phyloP scores from a whole-genome alignment of 805 yeast genomes.

The Ogataea paradorogensis region DNA sequence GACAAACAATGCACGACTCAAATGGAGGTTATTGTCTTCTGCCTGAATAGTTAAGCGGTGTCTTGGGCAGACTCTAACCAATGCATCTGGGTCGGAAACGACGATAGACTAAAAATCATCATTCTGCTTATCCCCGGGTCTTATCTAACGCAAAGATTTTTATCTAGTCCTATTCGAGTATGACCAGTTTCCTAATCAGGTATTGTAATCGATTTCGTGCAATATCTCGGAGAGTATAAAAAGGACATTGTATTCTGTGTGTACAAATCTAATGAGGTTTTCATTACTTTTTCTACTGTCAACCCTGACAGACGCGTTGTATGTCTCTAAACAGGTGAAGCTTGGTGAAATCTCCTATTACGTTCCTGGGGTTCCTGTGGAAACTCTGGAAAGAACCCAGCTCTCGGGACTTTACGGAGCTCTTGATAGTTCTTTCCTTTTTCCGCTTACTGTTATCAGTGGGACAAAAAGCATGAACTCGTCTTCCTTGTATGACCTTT shows the following conservation, averaged over 20 bases:
- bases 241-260: no score
- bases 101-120: no score
- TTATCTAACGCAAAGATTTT: neutral
- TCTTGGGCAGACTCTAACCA: no score
- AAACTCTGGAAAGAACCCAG: conserved; percentile 1
- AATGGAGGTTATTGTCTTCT: no score
- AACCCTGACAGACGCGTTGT: conserved; percentile 1
- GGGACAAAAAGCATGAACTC: neutral
- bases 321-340: conserved; percentile 12
- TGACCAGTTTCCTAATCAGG: neutral
- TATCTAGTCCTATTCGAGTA: neutral
- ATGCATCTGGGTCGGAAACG: no score
- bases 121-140: no score
- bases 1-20: no score
- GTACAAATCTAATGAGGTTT: neutral
- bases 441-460: conserved; percentile 7
- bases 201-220: neutral
- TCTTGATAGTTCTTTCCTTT: conserved; percentile 7
- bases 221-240: neutral
- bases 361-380: conserved; percentile 9
- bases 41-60: no score
- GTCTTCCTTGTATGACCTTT: neutral
- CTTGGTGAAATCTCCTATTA: conserved; percentile 10
- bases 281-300: neutral
- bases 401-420: conserved; percentile 1